Conservation (phyloP, 495 filamentous ascomycete genomes). For the Clavariopsis aquatica region DNA sequence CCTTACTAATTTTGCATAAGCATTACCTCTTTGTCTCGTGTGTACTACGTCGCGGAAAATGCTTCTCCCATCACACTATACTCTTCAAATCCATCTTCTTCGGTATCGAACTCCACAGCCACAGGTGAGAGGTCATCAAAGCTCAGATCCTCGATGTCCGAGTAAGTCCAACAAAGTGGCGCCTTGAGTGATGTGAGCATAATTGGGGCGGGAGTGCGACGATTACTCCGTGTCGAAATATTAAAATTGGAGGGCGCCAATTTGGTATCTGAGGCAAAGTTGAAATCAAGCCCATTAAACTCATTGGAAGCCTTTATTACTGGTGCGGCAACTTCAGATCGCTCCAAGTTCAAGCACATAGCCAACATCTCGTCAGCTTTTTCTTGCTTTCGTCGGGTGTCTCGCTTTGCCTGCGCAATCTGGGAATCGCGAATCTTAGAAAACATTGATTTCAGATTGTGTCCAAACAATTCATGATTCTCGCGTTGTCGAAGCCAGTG, state of each 20-base stretch:
- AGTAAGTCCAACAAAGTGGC: not conserved
- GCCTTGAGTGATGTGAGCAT: not conserved
- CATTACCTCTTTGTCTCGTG: not conserved
- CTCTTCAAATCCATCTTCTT: not conserved
- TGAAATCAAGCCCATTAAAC: not conserved
- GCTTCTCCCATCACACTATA: not conserved
- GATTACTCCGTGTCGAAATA: not conserved
- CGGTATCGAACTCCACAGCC: slow-evolving; percentile 6
- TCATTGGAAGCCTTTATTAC: not conserved
- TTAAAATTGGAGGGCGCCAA: not conserved
- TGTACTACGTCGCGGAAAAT: not conserved
- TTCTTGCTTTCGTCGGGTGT: not conserved
- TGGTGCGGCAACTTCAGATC: not conserved
- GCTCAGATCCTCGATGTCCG: slow-evolving; percentile 1
- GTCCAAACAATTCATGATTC: slow-evolving; percentile 13
- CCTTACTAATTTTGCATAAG: not conserved
- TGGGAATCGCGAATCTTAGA: not conserved
- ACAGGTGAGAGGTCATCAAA: slow-evolving; percentile 11
- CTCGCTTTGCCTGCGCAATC: not conserved
- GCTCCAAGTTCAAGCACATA: not conserved
- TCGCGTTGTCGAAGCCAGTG: slow-evolving; percentile 28
- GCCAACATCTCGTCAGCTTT: slow-evolving; percentile 5
- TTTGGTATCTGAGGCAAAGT: not conserved
- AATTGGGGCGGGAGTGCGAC: slow-evolving; percentile 1
- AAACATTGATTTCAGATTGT: slow-evolving; percentile 10